A percentile compares a stretch with the other conserved stretches of the same genome.
phyloP scores from a whole-genome alignment of 257 asterid genomes.

The Anisodus tanguticus region DNA sequence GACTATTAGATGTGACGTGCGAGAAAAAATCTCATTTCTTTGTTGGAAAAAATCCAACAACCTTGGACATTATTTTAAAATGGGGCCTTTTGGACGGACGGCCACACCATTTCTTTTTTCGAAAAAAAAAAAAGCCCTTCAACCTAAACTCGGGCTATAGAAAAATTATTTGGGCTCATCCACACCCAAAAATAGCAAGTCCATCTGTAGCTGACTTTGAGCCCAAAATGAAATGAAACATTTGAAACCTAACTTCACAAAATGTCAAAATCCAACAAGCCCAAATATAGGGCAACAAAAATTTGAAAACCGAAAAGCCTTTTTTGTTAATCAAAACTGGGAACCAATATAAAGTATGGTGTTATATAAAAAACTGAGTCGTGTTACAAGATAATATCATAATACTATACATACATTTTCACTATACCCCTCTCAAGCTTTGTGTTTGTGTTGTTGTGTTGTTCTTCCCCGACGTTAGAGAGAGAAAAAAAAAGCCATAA shows the following conservation, averaged over 20 bases:
- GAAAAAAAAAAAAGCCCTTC: too few species aligned
- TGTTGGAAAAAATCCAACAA: too few species aligned
- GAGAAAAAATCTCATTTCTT: too few species aligned
- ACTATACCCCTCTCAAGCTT: not conserved
- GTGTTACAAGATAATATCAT: not conserved
- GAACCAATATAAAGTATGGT: not conserved
- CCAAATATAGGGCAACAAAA: not conserved
- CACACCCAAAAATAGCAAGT: not conserved
- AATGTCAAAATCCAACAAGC: not conserved
- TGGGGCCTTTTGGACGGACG: too few species aligned
- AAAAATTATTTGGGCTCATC: not conserved
- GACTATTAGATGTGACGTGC: too few species aligned
- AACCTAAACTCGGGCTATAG: too few species aligned
- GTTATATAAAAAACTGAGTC: slow-evolving; percentile 2
- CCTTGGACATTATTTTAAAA: too few species aligned
- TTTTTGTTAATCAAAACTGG: not conserved
- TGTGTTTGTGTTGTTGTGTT: slow-evolving; percentile 21
- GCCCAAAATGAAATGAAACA: not conserved
- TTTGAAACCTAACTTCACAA: not conserved
- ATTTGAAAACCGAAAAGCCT: not conserved
- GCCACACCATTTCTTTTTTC: too few species aligned
- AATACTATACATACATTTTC: not conserved
- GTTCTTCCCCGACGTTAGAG: slow-evolving; percentile 21
- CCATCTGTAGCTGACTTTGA: not conserved
- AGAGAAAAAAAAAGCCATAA: not conserved